Evolutionary conservation across 2,329 filamentous ascomycete species (phyloP), one percentile per base, ranked within the genome.

Genomic region (Acrocalymma vagum): DNA sequence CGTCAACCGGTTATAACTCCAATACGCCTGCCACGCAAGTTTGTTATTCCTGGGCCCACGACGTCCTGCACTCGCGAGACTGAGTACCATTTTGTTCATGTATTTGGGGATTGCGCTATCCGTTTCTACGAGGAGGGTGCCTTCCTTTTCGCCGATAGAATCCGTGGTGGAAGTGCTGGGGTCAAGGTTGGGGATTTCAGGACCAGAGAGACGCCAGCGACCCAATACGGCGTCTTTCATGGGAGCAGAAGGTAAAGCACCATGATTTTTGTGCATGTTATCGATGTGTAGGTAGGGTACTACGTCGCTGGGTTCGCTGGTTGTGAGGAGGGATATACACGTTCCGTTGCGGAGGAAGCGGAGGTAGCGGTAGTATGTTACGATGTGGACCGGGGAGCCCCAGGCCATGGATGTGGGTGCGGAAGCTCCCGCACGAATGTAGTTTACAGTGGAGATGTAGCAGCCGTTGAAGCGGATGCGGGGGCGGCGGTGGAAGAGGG

Each of bases 361-460:
- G 3, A 99, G 81, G 72, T 97, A 99, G 42, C 94, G 90, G 74
- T 95, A 99, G 73, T 97, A 99, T 1, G 94, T 99, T 32, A 99
- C 91, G 43, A 97, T 95, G 66, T 95, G 91, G 23, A 97, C 87
- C 7, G 92, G 92, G 16, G 82, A 86, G 42, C 65, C 63, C 90
- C 92, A 96, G 1, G 88, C 86, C 13, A 87, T 73, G 38, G 84
- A 85, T 51, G 85, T 86, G 14, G 82, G 79, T 3, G 84, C 85
- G 9, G 85, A 79, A 44, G 87, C 87, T 21, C 94, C 94, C 0
- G 90, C 77, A 16, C 94, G 88, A 33, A 90, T 84, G 72, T 99
- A 99, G 73, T 97, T 97, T 44, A 96, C 91, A 0, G 93, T 97
- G 69, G 85, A 90, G 70, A 99, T 97, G 74, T 99, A 99, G 71